Evolutionary conservation across 257 asterid species (phyloP).

Genomic region (Jacaranda copaia): DNA sequence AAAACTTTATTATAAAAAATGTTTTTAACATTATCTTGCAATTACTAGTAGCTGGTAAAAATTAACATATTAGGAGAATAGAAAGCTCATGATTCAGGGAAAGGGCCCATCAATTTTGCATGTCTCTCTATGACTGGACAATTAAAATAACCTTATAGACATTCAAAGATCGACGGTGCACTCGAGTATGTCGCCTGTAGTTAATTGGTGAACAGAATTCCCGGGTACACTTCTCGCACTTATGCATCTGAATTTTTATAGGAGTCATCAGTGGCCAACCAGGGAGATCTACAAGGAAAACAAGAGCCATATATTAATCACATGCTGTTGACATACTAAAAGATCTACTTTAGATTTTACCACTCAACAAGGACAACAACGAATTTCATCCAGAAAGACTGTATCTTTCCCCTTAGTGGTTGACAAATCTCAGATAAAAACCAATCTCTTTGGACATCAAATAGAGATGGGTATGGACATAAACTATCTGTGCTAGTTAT

Average conservation of each 20-base stretch:
- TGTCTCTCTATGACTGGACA: not conserved
- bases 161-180: slow-evolving; percentile 70
- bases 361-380: slow-evolving; percentile 3
- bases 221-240: slow-evolving; percentile 72
- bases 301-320: slow-evolving; percentile 26
- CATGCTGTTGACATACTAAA: not conserved
- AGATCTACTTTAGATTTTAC: not conserved
- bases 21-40: not conserved
- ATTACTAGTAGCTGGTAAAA: not conserved
- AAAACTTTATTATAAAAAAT: not conserved
- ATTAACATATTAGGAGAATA: not conserved
- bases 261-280: slow-evolving; percentile 80
- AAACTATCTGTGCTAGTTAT: not conserved
- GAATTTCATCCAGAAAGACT: not conserved
- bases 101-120: too few species aligned
- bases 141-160: slow-evolving; percentile 54
- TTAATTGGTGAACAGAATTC: slow-evolving; percentile 72
- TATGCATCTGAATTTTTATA: slow-evolving; percentile 61
- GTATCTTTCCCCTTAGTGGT: not conserved
- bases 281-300: slow-evolving; percentile 45
- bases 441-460: not conserved
- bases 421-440: slow-evolving; percentile 1
- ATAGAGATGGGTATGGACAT: not conserved
- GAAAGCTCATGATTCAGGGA: too few species aligned
- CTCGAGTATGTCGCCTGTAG: slow-evolving; percentile 70